Percentiles rank a stretch among this genome's conserved stretches.
These are phyloP conservation scores for Yamadazyma aaseri DNA, from an alignment of 1,139 yeast species.

Conservation along the genomic window DNA sequence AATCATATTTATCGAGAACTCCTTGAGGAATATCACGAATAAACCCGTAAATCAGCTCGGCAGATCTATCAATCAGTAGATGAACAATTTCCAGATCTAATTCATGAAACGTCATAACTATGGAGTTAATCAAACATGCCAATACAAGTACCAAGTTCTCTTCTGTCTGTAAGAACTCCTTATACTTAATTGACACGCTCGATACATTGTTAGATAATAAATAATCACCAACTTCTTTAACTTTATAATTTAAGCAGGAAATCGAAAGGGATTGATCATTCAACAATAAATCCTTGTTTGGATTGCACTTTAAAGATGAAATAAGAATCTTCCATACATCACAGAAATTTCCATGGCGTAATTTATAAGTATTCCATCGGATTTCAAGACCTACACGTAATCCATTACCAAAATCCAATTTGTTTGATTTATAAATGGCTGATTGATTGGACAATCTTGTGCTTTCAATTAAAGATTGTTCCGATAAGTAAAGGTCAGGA, in stretches of 20 bases:
- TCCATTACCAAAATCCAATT: constrained; percentile 60
- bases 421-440: constrained; percentile 62
- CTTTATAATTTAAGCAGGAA: constrained; percentile 25
- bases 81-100: constrained; percentile 10
- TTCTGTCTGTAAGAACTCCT: constrained; percentile 17
- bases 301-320: constrained; percentile 16
- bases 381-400: constrained; percentile 66
- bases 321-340: constrained; percentile 59
- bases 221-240: constrained; percentile 17
- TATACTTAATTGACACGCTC: constrained; percentile 19
- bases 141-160: constrained; percentile 24
- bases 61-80: constrained; percentile 2
- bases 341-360: constrained; percentile 66
- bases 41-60: background rate
- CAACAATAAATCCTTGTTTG: constrained; percentile 16
- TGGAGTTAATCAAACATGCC: constrained; percentile 30
- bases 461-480: constrained; percentile 57
- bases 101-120: constrained; percentile 23
- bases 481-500: constrained; percentile 53
- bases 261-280: constrained; percentile 18
- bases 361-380: constrained; percentile 55
- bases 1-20: constrained; percentile 18
- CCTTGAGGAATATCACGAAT: constrained; percentile 3
- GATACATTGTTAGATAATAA: constrained; percentile 15
- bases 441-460: constrained; percentile 60